Base-by-base conservation (phyloP, 2,329 filamentous ascomycete genomes). In the Verticillium klebahnii region DNA sequence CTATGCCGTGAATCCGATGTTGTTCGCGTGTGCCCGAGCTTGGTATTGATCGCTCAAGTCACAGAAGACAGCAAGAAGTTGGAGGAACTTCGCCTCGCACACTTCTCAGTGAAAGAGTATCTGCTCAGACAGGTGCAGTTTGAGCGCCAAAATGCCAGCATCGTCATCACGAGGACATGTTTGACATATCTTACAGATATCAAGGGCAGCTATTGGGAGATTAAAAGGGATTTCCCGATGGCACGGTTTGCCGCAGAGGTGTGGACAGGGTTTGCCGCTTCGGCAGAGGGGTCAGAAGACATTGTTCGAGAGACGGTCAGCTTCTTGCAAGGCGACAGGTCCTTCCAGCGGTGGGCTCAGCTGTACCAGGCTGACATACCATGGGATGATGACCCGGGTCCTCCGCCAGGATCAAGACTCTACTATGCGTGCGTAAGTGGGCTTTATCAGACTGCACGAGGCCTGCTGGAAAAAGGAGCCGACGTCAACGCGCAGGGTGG, bases 31-130 rank as follows among this genome's bases (percentile, higher is more conserved):
- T 69, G 65, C 40, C 67, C 67, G 0, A 57, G 67, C 40, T 57
- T 70, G 25, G 57, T 68, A 12, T 54, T 39, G 12, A 52, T 68
- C 40, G 45, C 61, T 39, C 2, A 64, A 4, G 50, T 32, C 17
- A 60, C 34, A 12, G 5, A 39, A 50, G n/a, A 19, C 25, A 45
- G 2, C 15, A 2, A 23, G 61, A n/a, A 61, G 66, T 45, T 36
- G 15, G 15, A 40, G 12, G 50, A 40, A 31, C 62, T 72, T 1
- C 67, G 67, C 11, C 64, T 71, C 17, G 61, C 68, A 6, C 66
- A 72, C n/a, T 68, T 69, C 36, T 69, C 67, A 0, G 67, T 71
- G 1, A 69, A 69, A 45, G 67, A 71, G 58, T 71, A 66, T 50
- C 64, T 70, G 56, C 56, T 64, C 4, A 19, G 37, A 17, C 5